Evolutionary conservation across 2,329 filamentous ascomycete species (phyloP), one percentile per base, ranked within the genome.

Genomic region (Exophiala spinifera): DNA sequence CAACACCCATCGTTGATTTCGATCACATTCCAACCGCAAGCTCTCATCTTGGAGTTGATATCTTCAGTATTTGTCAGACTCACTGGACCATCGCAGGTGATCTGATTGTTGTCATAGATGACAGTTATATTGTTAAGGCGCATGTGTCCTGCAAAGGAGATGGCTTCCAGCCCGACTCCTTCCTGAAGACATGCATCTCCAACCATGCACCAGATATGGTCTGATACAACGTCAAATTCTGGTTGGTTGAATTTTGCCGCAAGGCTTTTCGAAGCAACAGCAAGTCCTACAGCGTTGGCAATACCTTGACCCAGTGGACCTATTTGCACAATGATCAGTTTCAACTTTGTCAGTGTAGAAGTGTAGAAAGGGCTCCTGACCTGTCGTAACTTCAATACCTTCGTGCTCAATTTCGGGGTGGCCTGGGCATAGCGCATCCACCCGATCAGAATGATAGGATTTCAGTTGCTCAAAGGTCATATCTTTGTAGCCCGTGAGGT

Each of bases 101-200:
- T 71, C 61, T 81, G 77, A 64, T 84, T 83, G 66, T 84, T 83
- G 60, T 84, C 81, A 59, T 84, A 84, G 44, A 83, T 77, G 21
- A 84, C 67, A 3, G 75, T 76, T 1, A 84, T 67, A 64, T 84
- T 84, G 67, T 79, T 76, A 8, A 84, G 70, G 58, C 72, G 74
- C 65, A 75, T 73, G 64, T 83, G 79, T 1, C 80, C 81, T 4
- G 80, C 80, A 4, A 82, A 73, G 3, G 76, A 76, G 45, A 84
- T 76, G 0, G 81, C 77, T 64, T 84, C 82, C 1, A 82, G 69
- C 0, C 72, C 76, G 1, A 84, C 79, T 23, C 81, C 81, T 64
- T 84, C 81, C 60, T 81, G 78, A 15, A 84, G 68, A 61, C 81
- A 83, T 4, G 77, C 81, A 61, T 83, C 81, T 19, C 81, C 80